phyloP scores from a whole-genome alignment of 345 rosid genomes.

The Acer yangbiense region DNA sequence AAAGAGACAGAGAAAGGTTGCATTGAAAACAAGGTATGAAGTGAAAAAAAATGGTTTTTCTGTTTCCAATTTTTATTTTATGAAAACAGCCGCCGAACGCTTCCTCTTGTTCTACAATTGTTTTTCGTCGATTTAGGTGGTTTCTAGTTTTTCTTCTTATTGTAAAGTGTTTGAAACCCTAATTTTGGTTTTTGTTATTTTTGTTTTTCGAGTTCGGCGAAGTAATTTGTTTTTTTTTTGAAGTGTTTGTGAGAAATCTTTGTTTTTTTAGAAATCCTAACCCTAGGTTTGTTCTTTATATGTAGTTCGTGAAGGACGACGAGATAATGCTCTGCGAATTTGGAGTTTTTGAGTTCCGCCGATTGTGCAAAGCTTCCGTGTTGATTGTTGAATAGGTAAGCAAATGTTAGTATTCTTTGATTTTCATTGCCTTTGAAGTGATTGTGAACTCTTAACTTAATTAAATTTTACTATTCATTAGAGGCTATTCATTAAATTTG shows the following conservation, averaged over 20 bases:
- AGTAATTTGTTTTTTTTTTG: not conserved
- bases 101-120: too few species aligned
- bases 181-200: too few species aligned
- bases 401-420: not conserved
- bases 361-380: not conserved
- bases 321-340: not conserved
- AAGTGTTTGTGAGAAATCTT: not conserved
- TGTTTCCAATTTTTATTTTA: too few species aligned
- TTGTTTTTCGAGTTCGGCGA: not conserved
- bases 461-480: too few species aligned
- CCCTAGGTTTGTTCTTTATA: not conserved
- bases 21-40: too few species aligned
- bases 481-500: not conserved
- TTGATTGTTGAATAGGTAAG: not conserved
- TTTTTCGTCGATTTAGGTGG: too few species aligned
- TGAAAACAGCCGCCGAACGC: too few species aligned
- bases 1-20: too few species aligned
- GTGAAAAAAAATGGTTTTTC: too few species aligned
- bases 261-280: not conserved
- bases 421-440: not conserved
- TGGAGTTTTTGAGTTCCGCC: not conserved
- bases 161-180: too few species aligned
- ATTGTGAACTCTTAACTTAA: not conserved
- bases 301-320: not conserved
- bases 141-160: too few species aligned